Evolutionary conservation across 2,329 filamentous ascomycete species (phyloP).

Genomic region (Acrocalymma vagum): DNA sequence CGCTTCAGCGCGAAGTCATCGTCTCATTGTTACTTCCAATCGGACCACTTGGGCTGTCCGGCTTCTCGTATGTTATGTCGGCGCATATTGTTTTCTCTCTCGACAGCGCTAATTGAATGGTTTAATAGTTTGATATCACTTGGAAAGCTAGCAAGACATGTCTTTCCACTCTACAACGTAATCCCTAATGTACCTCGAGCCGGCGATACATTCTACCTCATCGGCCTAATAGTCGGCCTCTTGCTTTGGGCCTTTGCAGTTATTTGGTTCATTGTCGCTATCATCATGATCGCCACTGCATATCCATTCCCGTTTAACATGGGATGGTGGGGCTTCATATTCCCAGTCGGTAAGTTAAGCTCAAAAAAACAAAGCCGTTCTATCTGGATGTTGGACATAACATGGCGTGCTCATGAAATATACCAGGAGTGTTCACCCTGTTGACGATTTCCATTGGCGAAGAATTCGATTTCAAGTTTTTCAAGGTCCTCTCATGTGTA

Average conservation of each 20-base stretch:
- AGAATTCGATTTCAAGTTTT: conserved; percentile 61
- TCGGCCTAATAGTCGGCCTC: conserved; percentile 59
- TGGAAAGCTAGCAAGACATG: conserved; percentile 49
- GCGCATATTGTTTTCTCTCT: neutral
- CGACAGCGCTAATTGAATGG: no score
- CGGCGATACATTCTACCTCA: conserved; percentile 62
- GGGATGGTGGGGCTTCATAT: conserved; percentile 67
- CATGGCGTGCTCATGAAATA: conserved; percentile 34
- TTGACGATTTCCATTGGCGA: conserved; percentile 52
- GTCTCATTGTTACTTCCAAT: conserved; percentile 71
- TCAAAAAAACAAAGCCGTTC: no score
- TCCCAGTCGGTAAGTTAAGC: conserved; percentile 59
- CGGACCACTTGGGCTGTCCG: conserved; percentile 62
- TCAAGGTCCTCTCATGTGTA: conserved; percentile 50
- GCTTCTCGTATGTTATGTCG: conserved; percentile 4
- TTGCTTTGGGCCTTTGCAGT: conserved; percentile 63
- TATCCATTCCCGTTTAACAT: conserved; percentile 62
- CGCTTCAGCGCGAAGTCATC: conserved; percentile 70
- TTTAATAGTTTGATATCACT: conserved; percentile 47
- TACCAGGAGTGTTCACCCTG: conserved; percentile 53
- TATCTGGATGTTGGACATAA: no score
- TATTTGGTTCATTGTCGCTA: conserved; percentile 60
- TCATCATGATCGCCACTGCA: conserved; percentile 50
- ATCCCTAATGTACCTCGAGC: conserved; percentile 41
- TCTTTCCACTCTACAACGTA: conserved; percentile 46